Evolutionary conservation across 148 eudicot species (phyloP), one percentile per base, ranked within the genome.

Genomic region (Vaccinium vitisidaea): DNA sequence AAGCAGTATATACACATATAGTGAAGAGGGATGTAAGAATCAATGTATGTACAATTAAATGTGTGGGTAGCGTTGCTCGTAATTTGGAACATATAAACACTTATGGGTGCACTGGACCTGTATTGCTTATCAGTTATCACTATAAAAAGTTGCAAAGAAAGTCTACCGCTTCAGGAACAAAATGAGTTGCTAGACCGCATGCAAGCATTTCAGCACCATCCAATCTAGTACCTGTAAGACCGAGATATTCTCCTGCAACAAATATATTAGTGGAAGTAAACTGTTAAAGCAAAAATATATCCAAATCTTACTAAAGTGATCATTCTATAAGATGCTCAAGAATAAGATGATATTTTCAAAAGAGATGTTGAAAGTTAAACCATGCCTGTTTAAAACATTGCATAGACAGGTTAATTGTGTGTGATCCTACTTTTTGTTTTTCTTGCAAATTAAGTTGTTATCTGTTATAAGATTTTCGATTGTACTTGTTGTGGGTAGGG

Each of bases 131-230:
- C 16, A 50, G 21, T 12, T 43, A 0, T 65, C 5, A 58, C 18
- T 19, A 23, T 78, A 63, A 16, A 52, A 61, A 58, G 84, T 30
- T 32, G 79, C 30, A 18, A 63, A 52, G 14, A 77, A 79, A 82
- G 50, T 19, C 79, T 91, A 96, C 99, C 93, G 39, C 87, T 49
- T 93, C 88, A 70, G 87, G 91, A 86, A 96, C 98, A 90, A 91
- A 96, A 85, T 96, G 97, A 77, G 99, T 96, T 82, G 98, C 99
- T 80, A 96, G 96, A 82, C 98, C 99, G 80, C 97, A 94, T 30
- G 98, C 97, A 87, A 96, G 97, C 99, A 94, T 96, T 91, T 96
- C 98, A 75, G 97, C 93, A 81, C 99, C 99, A 92, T 96, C 97
- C 90, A 96, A 90, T 89, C 98, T 85, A 75, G 94, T 83, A 19